Base-by-base conservation (phyloP, 2,329 filamentous ascomycete genomes). In the Paramyrothecium sp. region DNA sequence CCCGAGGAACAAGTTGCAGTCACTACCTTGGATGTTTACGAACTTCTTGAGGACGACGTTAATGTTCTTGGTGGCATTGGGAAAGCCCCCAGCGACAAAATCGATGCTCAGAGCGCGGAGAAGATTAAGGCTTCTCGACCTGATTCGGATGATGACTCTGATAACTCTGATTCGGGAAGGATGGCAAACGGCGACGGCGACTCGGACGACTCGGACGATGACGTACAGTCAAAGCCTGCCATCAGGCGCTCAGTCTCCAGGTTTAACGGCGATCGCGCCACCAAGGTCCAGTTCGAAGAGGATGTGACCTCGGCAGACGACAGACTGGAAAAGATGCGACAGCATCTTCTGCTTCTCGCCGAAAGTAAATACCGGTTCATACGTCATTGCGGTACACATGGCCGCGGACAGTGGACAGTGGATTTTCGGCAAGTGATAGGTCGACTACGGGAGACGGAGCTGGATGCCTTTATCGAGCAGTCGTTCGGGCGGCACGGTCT, bases 381-480 rank as follows among this genome's bases (percentile, higher is more conserved):
- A 54, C 83, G 84, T 20, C 88, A 89, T 68, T 86, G 86, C 62
- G 87, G 89, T 22, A 79, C 75, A 47, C 75, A 79, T 38, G 86
- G 85, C 33, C 81, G 84, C 22, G 87, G 89, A 33, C 87, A 90
- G 67, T 99, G 92, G 91, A 89, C 87, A 0, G 85, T 98, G 5
- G 88, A 97, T 67, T 96, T 95, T 69, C 81, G 84, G n/a, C 80
- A 83, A 10, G 79, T 98, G 3, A 81, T 91, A 54, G 81, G 85
- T 48, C 81, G 83, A 53, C 77, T 98, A 34, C 87, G 89, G 49
- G 88, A 93, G 66, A 77, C 84, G 7, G 92, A 97, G 70, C 78
- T 98, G 30, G 92, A 97, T 71, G 86, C 88, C 16, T 88, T 92
- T 47, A 89, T 98, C 56, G 85, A 89, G 61, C 86, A 91, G 54